A percentile compares a stretch with the other conserved stretches of the same genome.
Conservation (phyloP, 139 green algal species). For the Chlorella vulgaris region DNA sequence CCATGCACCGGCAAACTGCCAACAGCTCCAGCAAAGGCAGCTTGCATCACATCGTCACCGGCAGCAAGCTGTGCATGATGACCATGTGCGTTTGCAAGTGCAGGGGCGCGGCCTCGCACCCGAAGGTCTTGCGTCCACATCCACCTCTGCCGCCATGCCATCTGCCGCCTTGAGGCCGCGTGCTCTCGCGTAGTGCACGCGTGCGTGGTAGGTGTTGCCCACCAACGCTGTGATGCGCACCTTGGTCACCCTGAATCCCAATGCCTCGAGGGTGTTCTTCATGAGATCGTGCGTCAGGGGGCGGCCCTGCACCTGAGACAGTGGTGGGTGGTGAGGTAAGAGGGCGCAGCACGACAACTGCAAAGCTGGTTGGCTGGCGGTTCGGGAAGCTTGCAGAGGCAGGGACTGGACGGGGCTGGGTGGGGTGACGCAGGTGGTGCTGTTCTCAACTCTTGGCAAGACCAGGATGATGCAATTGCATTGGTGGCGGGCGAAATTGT, state of each 20-base stretch:
- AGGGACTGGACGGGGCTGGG: too few relatives aligned
- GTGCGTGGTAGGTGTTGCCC: conserved; percentile 70
- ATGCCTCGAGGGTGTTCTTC: conserved; percentile 55
- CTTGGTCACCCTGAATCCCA: conserved; percentile 65
- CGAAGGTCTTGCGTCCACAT: conserved; percentile 74
- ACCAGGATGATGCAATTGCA: too few relatives aligned
- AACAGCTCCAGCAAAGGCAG: too few relatives aligned
- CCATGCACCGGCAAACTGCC: too few relatives aligned
- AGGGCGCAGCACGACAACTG: background rate
- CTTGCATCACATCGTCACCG: too few relatives aligned
- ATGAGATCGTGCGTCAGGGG: conserved; percentile 74
- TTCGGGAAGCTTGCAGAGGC: too few relatives aligned
- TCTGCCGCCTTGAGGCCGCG: background rate
- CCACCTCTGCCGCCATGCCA: conserved; percentile 49
- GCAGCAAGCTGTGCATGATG: too few relatives aligned
- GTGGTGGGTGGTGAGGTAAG: background rate
- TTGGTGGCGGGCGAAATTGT: background rate
- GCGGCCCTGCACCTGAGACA: conserved; percentile 40
- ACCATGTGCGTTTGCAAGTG: too few relatives aligned
- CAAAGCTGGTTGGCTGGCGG: background rate
- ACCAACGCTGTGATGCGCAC: conserved; percentile 61
- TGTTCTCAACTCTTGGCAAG: too few relatives aligned
- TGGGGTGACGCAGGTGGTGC: too few relatives aligned
- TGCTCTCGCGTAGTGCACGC: conserved; percentile 42
- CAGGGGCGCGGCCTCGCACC: too few relatives aligned